phyloP scores from a whole-genome alignment of 2,329 filamentous ascomycete genomes.

The Neofusicoccum umdonicola region DNA sequence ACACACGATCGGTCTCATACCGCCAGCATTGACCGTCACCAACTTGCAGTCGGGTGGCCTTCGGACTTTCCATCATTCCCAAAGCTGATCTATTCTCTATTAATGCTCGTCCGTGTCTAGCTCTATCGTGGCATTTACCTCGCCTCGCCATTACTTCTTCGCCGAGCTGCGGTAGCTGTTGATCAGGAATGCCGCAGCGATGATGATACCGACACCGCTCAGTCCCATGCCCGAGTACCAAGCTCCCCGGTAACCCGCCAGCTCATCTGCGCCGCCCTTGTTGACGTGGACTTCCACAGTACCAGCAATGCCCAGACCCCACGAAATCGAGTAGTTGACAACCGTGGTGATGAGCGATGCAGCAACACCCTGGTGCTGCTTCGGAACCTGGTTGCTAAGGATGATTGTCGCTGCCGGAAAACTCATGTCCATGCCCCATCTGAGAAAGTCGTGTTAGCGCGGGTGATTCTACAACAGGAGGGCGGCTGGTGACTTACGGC shows the following conservation, averaged over 20 bases:
- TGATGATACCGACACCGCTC: constrained; percentile 27
- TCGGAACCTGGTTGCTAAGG: constrained; percentile 36
- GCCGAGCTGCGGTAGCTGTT: constrained; percentile 22
- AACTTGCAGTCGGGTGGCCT: too few species aligned
- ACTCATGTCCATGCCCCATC: constrained; percentile 43
- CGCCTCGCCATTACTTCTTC: not conserved
- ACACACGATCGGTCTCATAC: too few species aligned
- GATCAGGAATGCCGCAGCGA: constrained; percentile 26
- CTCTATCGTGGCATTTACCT: not conserved
- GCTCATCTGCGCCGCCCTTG: constrained; percentile 31
- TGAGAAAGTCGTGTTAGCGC: not conserved
- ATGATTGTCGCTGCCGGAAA: constrained; percentile 44
- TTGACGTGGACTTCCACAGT: constrained; percentile 42
- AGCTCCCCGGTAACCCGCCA: constrained; percentile 40
- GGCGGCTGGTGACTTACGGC: constrained; percentile 17
- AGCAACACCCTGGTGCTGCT: constrained; percentile 42
- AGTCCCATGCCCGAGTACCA: constrained; percentile 40
- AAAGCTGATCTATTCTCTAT: not conserved
- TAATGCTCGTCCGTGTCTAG: not conserved
- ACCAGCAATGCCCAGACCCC: constrained; percentile 43
- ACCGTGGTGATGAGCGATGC: constrained; percentile 41
- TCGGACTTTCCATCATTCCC: too few species aligned
- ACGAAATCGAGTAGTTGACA: constrained; percentile 44
- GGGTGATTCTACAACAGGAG: too few species aligned
- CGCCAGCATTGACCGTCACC: too few species aligned